Percentiles rank a stretch among this genome's conserved stretches.
Conservation (phyloP, 495 filamentous ascomycete genomes). For the Daldinia childiae region DNA sequence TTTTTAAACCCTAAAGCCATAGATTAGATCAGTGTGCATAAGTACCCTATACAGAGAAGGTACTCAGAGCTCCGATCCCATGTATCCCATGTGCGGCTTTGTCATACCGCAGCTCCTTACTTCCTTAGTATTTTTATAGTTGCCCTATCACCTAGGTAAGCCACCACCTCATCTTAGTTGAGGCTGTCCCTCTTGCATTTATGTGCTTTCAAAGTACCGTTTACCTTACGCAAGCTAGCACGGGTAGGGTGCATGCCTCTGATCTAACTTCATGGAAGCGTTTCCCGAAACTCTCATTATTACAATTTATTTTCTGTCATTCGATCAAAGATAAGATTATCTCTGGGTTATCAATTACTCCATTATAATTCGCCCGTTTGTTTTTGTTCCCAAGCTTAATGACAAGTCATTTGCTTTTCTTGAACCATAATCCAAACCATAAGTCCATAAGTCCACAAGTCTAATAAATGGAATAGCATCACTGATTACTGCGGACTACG, state of each 20-base stretch:
- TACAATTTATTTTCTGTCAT: conserved; percentile 45
- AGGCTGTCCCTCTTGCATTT: conserved; percentile 31
- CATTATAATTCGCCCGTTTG: conserved; percentile 41
- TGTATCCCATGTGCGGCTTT: conserved; percentile 14
- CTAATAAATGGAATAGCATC: conserved; percentile 16
- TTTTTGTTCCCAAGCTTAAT: conserved; percentile 40
- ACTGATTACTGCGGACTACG: not conserved
- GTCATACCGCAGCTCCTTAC: conserved; percentile 22
- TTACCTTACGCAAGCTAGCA: conserved; percentile 22
- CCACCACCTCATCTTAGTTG: conserved; percentile 32
- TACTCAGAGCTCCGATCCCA: conserved; percentile 26
- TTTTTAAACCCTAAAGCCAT: conserved; percentile 18
- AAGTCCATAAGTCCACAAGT: not conserved
- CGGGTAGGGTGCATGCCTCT: conserved; percentile 29
- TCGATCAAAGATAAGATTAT: conserved; percentile 47
- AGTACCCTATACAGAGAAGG: conserved; percentile 28
- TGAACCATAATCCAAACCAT: conserved; percentile 8
- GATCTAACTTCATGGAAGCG: conserved; percentile 38
- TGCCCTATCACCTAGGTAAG: conserved; percentile 18
- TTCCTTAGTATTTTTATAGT: not conserved
- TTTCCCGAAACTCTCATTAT: conserved; percentile 35
- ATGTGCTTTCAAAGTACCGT: conserved; percentile 29
- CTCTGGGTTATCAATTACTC: conserved; percentile 47
- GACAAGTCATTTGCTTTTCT: conserved; percentile 44
- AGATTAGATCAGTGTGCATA: conserved; percentile 38